Percentiles rank a stretch among this genome's conserved stretches.
Conservation (phyloP, 2,329 filamentous ascomycete species). For the Phyllosticta ampelicida region DNA sequence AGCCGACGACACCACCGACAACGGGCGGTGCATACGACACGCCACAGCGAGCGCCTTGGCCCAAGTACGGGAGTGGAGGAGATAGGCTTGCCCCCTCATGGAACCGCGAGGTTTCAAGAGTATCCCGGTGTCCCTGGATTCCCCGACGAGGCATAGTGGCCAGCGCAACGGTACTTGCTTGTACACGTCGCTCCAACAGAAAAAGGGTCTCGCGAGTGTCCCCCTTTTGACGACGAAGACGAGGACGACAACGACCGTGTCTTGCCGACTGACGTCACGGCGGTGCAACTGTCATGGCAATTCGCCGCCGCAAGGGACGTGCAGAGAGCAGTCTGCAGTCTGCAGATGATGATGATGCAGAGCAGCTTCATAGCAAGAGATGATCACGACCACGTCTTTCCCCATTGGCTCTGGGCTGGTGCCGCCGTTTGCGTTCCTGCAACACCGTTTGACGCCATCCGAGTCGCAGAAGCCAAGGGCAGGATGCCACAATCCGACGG, state of each 20-base stretch:
- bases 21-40: not conserved
- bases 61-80: not conserved
- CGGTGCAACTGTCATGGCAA: not conserved
- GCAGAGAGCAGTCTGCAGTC: not conserved
- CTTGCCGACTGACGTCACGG: not conserved
- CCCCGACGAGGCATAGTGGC: not conserved
- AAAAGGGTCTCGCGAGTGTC: not conserved
- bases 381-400: not conserved
- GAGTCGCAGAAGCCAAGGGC: not conserved
- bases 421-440: not conserved
- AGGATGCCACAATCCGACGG: not conserved
- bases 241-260: not conserved
- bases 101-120: not conserved
- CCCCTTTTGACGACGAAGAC: not conserved
- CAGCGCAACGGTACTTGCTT: not conserved
- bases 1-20: not conserved
- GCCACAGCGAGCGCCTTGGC: not conserved
- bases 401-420: not conserved
- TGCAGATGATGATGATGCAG: no score
- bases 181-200: no score
- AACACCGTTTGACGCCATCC: not conserved
- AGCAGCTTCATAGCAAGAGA: no score
- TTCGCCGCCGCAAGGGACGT: not conserved
- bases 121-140: not conserved
- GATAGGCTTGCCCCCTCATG: not conserved